Conservation (phyloP, 805 yeast genomes). For the Spathaspora girioi region DNA sequence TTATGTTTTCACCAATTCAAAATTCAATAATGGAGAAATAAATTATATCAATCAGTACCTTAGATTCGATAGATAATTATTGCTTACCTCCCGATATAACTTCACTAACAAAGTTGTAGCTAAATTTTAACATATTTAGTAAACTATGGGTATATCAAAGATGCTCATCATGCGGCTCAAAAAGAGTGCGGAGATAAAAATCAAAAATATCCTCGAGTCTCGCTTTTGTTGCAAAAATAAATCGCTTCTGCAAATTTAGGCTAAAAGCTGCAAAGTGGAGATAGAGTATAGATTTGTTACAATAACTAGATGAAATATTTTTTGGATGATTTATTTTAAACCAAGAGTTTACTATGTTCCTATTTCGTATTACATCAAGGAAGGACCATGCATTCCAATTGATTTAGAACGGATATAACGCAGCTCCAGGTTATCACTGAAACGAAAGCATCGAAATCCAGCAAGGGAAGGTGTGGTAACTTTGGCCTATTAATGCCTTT, state of each 20-base stretch:
- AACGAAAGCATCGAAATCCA: too few relatives aligned
- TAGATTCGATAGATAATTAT: neutral
- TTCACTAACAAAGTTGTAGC: neutral
- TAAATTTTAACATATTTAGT: neutral
- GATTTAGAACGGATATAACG: too few relatives aligned
- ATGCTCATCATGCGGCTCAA: slow-evolving; percentile 28
- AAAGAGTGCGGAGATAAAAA: neutral
- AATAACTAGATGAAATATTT: too few relatives aligned
- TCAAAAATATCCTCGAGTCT: neutral
- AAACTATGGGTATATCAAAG: slow-evolving; percentile 7
- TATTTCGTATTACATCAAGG: too few relatives aligned
- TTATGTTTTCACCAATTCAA: neutral
- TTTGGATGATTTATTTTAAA: too few relatives aligned
- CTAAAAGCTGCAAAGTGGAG: neutral
- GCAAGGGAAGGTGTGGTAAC: too few relatives aligned
- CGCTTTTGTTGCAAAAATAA: too few relatives aligned
- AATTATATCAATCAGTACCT: neutral
- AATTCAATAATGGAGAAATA: neutral
- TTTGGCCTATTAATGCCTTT: too few relatives aligned
- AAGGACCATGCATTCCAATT: too few relatives aligned
- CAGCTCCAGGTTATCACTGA: too few relatives aligned
- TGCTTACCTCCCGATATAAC: neutral
- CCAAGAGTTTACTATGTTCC: too few relatives aligned
- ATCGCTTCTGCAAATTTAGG: neutral
- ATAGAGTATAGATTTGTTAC: too few relatives aligned